These are phyloP conservation scores for Prunus davidiana DNA, from an alignment of 306 rosid species.

Conservation along the genomic window DNA sequence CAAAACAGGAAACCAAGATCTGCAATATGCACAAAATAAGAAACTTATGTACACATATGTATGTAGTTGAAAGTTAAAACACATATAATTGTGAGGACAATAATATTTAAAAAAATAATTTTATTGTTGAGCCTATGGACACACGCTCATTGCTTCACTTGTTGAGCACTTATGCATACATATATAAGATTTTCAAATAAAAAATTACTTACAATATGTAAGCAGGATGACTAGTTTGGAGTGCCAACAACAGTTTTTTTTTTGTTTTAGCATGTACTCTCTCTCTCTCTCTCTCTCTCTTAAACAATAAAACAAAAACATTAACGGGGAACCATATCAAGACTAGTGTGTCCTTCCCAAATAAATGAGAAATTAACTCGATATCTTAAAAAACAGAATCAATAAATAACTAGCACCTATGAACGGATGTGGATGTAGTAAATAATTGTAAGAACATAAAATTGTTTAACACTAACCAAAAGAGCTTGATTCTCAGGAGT, in stretches of 20 bases:
- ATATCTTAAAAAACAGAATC: neutral
- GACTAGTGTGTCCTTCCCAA: neutral
- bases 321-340: neutral
- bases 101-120: neutral
- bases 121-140: neutral
- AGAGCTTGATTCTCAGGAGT: constrained; percentile 86
- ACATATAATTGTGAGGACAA: neutral
- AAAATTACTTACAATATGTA: neutral
- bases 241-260: neutral
- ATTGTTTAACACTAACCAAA: constrained; percentile 60
- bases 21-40: constrained; percentile 35
- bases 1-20: constrained; percentile 91
- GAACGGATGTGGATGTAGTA: neutral
- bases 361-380: neutral
- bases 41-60: neutral
- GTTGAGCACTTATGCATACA: neutral
- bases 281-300: neutral
- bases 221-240: neutral
- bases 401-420: neutral
- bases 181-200: neutral
- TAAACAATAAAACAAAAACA: neutral
- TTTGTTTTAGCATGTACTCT: neutral
- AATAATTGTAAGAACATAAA: neutral
- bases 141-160: neutral
- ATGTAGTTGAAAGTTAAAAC: neutral